These are phyloP conservation scores for Eruca vesicaria DNA, from an alignment of 441 rosid genomes.

Conservation along the genomic window DNA sequence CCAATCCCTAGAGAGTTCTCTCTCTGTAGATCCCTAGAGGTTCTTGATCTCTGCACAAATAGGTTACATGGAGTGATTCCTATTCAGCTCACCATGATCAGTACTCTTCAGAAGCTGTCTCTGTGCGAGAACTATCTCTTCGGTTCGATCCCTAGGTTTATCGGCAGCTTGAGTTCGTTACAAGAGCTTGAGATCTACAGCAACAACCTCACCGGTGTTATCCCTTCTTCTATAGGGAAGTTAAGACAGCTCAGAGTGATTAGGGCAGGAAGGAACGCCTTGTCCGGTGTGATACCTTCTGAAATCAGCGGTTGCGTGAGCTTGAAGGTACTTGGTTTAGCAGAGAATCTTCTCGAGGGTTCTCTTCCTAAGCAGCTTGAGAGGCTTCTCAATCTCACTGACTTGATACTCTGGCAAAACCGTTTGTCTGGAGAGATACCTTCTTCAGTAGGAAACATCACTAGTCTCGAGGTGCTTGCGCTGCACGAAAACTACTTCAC, in stretches of 20 bases:
- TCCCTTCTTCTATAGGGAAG: conserved; percentile 43
- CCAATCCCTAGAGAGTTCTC: conserved; percentile 42
- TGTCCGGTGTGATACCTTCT: conserved; percentile 50
- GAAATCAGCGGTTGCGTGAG: conserved; percentile 51
- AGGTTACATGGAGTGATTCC: conserved; percentile 56
- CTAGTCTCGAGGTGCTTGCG: conserved; percentile 50
- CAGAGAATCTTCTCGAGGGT: conserved; percentile 56
- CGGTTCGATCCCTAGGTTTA: conserved; percentile 39
- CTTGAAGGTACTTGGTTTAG: conserved; percentile 52
- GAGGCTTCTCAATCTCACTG: conserved; percentile 44
- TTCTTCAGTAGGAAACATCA: conserved; percentile 45
- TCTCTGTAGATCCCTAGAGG: conserved; percentile 44
- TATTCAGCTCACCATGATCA: conserved; percentile 38
- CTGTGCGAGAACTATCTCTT: conserved; percentile 52
- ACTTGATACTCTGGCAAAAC: conserved; percentile 54
- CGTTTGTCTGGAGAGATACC: conserved; percentile 50
- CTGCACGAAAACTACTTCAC: conserved; percentile 52
- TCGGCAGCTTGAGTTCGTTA: conserved; percentile 39
- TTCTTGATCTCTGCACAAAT: conserved; percentile 57
- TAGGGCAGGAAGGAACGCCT: conserved; percentile 47
- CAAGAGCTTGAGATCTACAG: conserved; percentile 52
- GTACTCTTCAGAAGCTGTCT: conserved; percentile 45
- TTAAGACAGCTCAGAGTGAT: conserved; percentile 43
- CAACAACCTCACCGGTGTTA: conserved; percentile 51
- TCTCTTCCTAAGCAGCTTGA: conserved; percentile 47